A percentile compares a stretch with the other conserved stretches of the same genome.
Evolutionary conservation across 2,329 filamentous ascomycete genomes (phyloP).

Genomic region (Septoria petroselini): DNA sequence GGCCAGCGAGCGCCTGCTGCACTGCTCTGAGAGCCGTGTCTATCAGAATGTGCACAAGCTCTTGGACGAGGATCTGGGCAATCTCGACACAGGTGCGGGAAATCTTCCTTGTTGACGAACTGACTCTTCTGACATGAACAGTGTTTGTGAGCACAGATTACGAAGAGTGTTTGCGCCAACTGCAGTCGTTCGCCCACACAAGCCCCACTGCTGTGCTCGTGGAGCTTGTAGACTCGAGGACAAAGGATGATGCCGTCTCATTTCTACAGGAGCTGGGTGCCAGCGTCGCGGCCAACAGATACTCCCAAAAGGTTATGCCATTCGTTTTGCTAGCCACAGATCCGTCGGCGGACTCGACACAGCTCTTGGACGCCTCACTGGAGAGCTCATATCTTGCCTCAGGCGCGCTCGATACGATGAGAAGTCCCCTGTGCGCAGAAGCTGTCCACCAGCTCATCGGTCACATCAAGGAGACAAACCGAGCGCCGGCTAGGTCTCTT

Average conservation of each 20-base stretch:
- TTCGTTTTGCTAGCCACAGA: constrained; percentile 29
- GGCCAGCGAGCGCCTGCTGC: constrained; percentile 7
- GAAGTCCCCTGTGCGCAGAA: constrained; percentile 71
- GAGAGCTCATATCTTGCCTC: constrained; percentile 66
- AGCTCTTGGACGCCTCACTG: constrained; percentile 18
- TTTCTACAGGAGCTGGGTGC: constrained; percentile 30
- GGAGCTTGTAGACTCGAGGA: constrained; percentile 23
- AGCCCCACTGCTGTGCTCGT: constrained; percentile 33
- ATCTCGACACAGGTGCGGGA: constrained; percentile 33
- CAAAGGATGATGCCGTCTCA: constrained; percentile 17
- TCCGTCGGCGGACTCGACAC: constrained; percentile 10
- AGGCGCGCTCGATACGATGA: constrained; percentile 81
- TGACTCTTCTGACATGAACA: constrained; percentile 19
- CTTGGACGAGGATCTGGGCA: constrained; percentile 36
- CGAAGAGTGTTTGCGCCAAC: constrained; percentile 27
- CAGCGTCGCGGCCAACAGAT: constrained; percentile 30
- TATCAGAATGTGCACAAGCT: constrained; percentile 33
- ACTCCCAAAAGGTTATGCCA: constrained; percentile 32
- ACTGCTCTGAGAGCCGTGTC: constrained; percentile 22
- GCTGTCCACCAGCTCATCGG: constrained; percentile 35
- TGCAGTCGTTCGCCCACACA: constrained; percentile 29
- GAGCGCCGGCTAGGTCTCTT: constrained; percentile 30
- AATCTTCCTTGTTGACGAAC: background rate
- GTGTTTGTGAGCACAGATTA: constrained; percentile 34
- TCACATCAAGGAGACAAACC: constrained; percentile 33